phyloP scores from a whole-genome alignment of 1,139 yeast genomes.

The Geotrichum candidum region DNA sequence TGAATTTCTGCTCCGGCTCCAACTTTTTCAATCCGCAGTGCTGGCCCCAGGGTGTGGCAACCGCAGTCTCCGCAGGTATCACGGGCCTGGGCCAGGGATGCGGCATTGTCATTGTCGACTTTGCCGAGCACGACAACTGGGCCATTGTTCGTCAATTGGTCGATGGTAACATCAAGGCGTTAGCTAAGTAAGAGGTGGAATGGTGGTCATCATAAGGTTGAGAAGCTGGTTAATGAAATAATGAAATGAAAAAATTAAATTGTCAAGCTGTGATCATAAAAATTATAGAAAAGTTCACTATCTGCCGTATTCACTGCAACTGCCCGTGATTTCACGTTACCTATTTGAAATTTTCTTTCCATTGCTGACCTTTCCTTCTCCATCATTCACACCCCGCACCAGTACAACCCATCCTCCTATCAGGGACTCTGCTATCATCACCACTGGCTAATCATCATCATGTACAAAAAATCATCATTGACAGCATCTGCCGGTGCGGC shows the following conservation, averaged over 20 bases:
- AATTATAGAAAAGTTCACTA: background rate
- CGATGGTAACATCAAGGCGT: slow-evolving; percentile 44
- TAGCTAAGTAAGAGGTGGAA: background rate
- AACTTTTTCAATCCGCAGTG: slow-evolving; percentile 65
- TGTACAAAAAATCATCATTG: background rate
- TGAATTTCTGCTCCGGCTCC: slow-evolving; percentile 72
- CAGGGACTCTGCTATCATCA: too few species aligned
- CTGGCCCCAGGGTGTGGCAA: slow-evolving; percentile 69
- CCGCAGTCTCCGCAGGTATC: slow-evolving; percentile 45
- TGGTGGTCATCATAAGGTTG: background rate
- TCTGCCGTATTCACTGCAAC: background rate
- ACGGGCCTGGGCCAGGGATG: slow-evolving; percentile 49
- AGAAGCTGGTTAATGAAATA: background rate
- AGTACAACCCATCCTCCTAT: too few species aligned
- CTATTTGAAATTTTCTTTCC: background rate
- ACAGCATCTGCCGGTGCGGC: background rate
- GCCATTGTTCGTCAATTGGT: slow-evolving; percentile 48
- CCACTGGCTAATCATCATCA: background rate
- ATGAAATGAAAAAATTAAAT: too few species aligned
- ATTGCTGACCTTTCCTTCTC: background rate
- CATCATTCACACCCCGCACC: background rate
- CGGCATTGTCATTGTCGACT: slow-evolving; percentile 61
- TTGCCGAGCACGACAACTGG: slow-evolving; percentile 61
- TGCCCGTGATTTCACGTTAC: background rate
- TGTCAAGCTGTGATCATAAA: background rate